Evolutionary conservation across 176 grass and related monocot genomes (phyloP), one percentile per base, ranked within the genome.

Genomic region (Cenchrus americanus): DNA sequence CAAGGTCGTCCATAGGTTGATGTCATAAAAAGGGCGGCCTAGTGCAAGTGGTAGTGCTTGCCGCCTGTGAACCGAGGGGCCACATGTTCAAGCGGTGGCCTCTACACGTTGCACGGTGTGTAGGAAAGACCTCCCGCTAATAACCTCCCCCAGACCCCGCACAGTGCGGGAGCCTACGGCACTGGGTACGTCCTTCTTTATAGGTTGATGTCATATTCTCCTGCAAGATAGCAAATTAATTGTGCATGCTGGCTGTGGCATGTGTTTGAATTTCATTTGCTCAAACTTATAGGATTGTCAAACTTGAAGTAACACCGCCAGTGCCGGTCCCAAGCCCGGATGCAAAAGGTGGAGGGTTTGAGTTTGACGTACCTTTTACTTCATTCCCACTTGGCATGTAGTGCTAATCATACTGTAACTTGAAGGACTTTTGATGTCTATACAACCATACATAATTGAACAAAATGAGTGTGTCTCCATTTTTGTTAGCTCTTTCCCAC

Each of bases 311-410:
- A 88, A 88, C 82, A 88, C 91, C 4, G 63, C 88, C 55, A 76
- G 71, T 93, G 88, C 82, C 63, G 54, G 85, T 90, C 79, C 85
- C 73, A 93, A 86, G 78, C 68, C 88, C 40, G 47, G 88, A 90
- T 90, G 74, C 63, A 62, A 93, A 88, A 93, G 81, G 77, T 88
- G 88, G 79, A 90, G 75, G 68, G 86, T 93, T 88, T 48, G 34
- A 80, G 54, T 80, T 53, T 67, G 63, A 65, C 46, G 30, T 43
- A 68, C 11, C 37, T 21, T 71, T 72, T 53, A 49, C 57, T 51
- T 63, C 6, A 54, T 51, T 73, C 2, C 46, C 13, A 32, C 22
- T 73, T 52, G 30, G 23, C 14, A 73, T 30, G 10, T 46, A 46
- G 44, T 23, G 67, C 10, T 69, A 44, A 26, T 42, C n/a, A 46